phyloP scores from a whole-genome alignment of 169 alveolate species.

The Toxoplasma gondii region DNA sequence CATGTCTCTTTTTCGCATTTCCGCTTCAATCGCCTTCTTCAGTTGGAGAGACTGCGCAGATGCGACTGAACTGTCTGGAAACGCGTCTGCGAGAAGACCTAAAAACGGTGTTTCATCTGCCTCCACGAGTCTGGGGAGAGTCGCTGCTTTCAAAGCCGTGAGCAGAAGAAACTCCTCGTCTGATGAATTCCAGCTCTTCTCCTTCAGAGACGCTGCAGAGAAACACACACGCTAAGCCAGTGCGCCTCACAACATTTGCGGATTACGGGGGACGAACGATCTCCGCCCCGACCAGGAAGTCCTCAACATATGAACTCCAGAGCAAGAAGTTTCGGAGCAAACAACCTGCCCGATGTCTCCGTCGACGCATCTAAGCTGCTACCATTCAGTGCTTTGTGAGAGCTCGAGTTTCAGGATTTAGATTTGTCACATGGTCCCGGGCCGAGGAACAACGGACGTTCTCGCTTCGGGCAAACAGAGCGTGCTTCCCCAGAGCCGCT shows the following conservation, averaged over 20 bases:
- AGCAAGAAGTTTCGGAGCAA: too few relatives aligned
- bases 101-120: constrained; percentile 91
- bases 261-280: too few relatives aligned
- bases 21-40: constrained; percentile 83
- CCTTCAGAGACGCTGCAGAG: constrained; percentile 40
- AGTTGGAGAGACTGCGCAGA: constrained; percentile 83
- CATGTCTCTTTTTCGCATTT: constrained; percentile 74
- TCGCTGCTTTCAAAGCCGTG: constrained; percentile 95
- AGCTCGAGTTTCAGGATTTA: too few relatives aligned
- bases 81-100: constrained; percentile 92
- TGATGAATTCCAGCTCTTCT: constrained; percentile 80
- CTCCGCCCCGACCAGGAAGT: too few relatives aligned
- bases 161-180: constrained; percentile 86
- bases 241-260: background rate
- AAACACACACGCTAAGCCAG: background rate
- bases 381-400: too few relatives aligned
- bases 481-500: too few relatives aligned
- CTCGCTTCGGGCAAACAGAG: too few relatives aligned
- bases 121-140: constrained; percentile 89
- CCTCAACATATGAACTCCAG: too few relatives aligned
- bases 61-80: constrained; percentile 89
- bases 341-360: too few relatives aligned
- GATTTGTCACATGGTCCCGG: too few relatives aligned
- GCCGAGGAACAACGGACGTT: too few relatives aligned
- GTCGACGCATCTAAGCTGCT: too few relatives aligned